phyloP scores from a whole-genome alignment of 2,329 filamentous ascomycete species.

The Pseudopithomyces maydicus region DNA sequence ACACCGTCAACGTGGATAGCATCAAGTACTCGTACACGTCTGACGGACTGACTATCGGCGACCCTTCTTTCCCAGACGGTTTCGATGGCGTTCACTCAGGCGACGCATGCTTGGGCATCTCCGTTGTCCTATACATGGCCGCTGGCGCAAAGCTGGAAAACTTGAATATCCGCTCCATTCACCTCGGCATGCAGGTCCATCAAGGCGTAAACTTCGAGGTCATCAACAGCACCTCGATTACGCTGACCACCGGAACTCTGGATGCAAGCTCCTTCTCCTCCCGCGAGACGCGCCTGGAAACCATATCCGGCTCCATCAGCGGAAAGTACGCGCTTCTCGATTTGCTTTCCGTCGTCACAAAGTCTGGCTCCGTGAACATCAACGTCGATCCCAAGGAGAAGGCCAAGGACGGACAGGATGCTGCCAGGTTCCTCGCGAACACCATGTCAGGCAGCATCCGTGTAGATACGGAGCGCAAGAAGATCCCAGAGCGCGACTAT shows the following conservation, averaged over 20 bases:
- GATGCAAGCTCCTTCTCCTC: slow-evolving; percentile 42
- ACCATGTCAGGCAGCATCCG: slow-evolving; percentile 46
- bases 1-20: slow-evolving; percentile 33
- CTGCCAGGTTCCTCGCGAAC: slow-evolving; percentile 45
- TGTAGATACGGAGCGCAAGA: slow-evolving; percentile 39
- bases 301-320: slow-evolving; percentile 47
- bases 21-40: slow-evolving; percentile 34
- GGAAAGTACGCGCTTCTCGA: slow-evolving; percentile 49
- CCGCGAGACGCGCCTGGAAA: slow-evolving; percentile 46
- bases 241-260: slow-evolving; percentile 40
- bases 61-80: slow-evolving; percentile 26
- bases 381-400: slow-evolving; percentile 46
- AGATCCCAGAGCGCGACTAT: slow-evolving; percentile 50
- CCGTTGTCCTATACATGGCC: slow-evolving; percentile 44
- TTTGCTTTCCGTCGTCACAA: slow-evolving; percentile 46
- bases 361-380: slow-evolving; percentile 48
- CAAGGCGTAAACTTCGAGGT: slow-evolving; percentile 38
- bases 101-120: slow-evolving; percentile 45
- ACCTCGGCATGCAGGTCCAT: slow-evolving; percentile 47
- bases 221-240: slow-evolving; percentile 36
- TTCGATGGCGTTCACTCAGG: slow-evolving; percentile 29
- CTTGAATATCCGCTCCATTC: slow-evolving; percentile 40
- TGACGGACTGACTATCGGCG: slow-evolving; percentile 32
- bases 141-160: slow-evolving; percentile 37
- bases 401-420: slow-evolving; percentile 25